Evolutionary conservation across 2,329 filamentous ascomycete genomes (phyloP).

Genomic region (Arthrobotrys iridis): DNA sequence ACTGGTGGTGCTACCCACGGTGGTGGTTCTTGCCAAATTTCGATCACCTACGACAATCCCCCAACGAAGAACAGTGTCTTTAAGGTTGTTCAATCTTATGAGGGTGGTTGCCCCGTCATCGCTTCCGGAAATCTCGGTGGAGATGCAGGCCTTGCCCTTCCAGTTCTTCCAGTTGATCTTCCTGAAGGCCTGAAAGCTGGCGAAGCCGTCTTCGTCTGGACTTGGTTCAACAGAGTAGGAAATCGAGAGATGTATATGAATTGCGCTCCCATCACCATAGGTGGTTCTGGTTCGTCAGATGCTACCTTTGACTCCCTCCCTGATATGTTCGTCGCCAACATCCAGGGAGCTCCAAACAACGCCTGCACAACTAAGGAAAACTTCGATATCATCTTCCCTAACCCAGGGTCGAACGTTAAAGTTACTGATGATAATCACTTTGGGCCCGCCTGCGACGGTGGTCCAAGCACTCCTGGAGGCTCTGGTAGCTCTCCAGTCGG

Average conservation of each 20-base stretch:
- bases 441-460: conserved; percentile 37
- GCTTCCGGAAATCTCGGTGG: conserved; percentile 69
- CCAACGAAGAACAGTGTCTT: conserved; percentile 75
- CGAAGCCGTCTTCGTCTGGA: conserved; percentile 85
- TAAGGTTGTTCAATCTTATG: conserved; percentile 88
- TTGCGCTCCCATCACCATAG: conserved; percentile 79
- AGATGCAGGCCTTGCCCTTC: conserved; percentile 63
- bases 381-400: conserved; percentile 72
- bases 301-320: conserved; percentile 72
- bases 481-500: conserved; percentile 21
- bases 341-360: conserved; percentile 59
- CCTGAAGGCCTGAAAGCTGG: conserved; percentile 77
- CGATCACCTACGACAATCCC: conserved; percentile 78
- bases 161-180: conserved; percentile 70
- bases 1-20: conserved; percentile 81
- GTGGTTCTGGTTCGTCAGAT: conserved; percentile 62
- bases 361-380: conserved; percentile 68
- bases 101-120: conserved; percentile 81
- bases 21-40: conserved; percentile 91
- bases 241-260: conserved; percentile 99
- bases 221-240: conserved; percentile 91
- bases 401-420: conserved; percentile 70
- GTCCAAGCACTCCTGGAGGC: conserved; percentile 45
- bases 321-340: conserved; percentile 78
- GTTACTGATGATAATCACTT: conserved; percentile 23